A percentile compares a stretch with the other conserved stretches of the same genome.
Evolutionary conservation across 495 filamentous ascomycete species (phyloP).

Genomic region (Xylaria longipes): DNA sequence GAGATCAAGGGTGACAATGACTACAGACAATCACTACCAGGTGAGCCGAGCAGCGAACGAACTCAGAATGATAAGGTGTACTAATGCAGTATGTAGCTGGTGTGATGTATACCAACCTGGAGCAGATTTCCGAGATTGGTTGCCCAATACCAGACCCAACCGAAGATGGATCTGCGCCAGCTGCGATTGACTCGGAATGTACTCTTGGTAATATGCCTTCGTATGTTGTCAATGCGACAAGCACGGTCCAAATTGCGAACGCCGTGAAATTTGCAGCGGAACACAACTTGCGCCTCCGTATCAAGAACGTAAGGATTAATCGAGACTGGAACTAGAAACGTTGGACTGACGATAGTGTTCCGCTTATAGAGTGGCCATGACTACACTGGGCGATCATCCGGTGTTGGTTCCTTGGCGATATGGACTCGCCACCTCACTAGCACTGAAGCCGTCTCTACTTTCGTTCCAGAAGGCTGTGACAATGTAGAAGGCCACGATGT

Average conservation of each 20-base stretch:
- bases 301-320: conserved; percentile 27
- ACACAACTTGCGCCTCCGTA: conserved; percentile 33
- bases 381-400: conserved; percentile 62
- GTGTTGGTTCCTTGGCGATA: conserved; percentile 54
- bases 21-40: conserved; percentile 8
- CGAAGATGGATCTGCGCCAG: conserved; percentile 18
- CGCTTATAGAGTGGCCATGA: conserved; percentile 59
- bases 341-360: conserved; percentile 56
- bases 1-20: conserved; percentile 5
- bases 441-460: conserved; percentile 8
- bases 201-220: conserved; percentile 16
- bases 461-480: conserved; percentile 24
- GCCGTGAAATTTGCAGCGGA: conserved; percentile 33
- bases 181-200: conserved; percentile 22
- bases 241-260: conserved; percentile 21
- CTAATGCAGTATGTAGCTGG: background rate
- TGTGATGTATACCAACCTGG: conserved; percentile 21
- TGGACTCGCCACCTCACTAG: conserved; percentile 58
- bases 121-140: conserved; percentile 6
- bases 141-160: background rate
- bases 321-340: background rate
- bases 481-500: conserved; percentile 34
- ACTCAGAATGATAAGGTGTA: background rate
- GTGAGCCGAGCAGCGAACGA: background rate
- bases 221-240: conserved; percentile 36